A percentile compares a stretch with the other conserved stretches of the same genome.
These are phyloP conservation scores for Mortierella sp. DNA, from an alignment of 371 early-diverging fungal species.

Conservation along the genomic window DNA sequence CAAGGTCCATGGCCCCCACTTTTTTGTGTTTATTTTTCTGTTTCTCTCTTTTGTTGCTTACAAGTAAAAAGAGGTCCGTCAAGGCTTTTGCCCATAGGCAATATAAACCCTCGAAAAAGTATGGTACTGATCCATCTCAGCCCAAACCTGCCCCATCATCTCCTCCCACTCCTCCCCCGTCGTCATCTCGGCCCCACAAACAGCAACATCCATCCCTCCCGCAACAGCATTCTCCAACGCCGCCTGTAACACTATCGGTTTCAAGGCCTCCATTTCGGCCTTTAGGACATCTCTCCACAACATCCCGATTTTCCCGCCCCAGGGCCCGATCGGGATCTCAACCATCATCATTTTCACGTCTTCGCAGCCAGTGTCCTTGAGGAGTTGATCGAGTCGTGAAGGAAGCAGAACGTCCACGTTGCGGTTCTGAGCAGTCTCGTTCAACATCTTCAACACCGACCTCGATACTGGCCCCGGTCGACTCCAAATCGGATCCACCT, in stretches of 20 bases:
- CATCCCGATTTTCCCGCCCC: constrained; percentile 55
- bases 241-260: constrained; percentile 51
- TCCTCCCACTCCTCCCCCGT: constrained; percentile 58
- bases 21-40: background rate
- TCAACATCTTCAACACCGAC: constrained; percentile 48
- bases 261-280: constrained; percentile 54
- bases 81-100: constrained; percentile 50
- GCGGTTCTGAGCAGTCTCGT: constrained; percentile 51
- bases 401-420: constrained; percentile 49
- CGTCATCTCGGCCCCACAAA: constrained; percentile 57
- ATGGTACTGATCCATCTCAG: constrained; percentile 54
- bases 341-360: constrained; percentile 57
- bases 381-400: constrained; percentile 37
- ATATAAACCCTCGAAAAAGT: constrained; percentile 53
- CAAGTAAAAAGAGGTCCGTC: background rate
- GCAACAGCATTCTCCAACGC: constrained; percentile 42
- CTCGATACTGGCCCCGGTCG: constrained; percentile 62
- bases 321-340: constrained; percentile 57
- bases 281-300: constrained; percentile 52
- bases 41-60: no score
- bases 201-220: constrained; percentile 42
- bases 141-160: constrained; percentile 57
- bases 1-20: background rate
- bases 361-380: constrained; percentile 49
- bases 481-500: constrained; percentile 65